These are phyloP conservation scores for Adansonia gregorii DNA, from an alignment of 441 rosid species.

Conservation along the genomic window DNA sequence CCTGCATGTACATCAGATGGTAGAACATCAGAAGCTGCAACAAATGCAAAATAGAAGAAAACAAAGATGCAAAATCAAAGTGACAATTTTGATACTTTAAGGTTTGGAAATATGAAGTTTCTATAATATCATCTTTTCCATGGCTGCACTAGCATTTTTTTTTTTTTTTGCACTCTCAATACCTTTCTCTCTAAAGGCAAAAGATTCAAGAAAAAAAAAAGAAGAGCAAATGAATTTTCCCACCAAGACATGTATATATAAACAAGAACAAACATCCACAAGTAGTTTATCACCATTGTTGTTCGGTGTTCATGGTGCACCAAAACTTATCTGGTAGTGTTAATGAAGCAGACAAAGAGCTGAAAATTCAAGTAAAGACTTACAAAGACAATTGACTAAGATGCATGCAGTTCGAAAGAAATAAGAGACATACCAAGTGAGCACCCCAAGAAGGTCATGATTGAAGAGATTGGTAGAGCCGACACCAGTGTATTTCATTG, in stretches of 20 bases:
- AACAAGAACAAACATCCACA: not conserved
- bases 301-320: not conserved
- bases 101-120: too few relatives aligned
- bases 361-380: not conserved
- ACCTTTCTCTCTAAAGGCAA: not conserved
- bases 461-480: not conserved
- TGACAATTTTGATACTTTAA: too few relatives aligned
- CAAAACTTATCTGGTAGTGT: not conserved
- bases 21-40: not conserved
- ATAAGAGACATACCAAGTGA: not conserved
- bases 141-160: not conserved
- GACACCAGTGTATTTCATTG: not conserved
- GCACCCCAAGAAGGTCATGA: not conserved
- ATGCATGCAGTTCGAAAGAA: not conserved
- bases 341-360: not conserved
- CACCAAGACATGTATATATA: not conserved
- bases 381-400: not conserved
- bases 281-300: not conserved
- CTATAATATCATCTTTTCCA: not conserved
- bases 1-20: constrained; percentile 37
- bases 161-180: not conserved
- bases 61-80: not conserved
- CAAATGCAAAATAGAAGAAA: not conserved
- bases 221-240: not conserved
- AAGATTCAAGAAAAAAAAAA: not conserved